Base-by-base conservation (phyloP, 768 basidiomycete genomes). In the Austroboletus festivus region DNA sequence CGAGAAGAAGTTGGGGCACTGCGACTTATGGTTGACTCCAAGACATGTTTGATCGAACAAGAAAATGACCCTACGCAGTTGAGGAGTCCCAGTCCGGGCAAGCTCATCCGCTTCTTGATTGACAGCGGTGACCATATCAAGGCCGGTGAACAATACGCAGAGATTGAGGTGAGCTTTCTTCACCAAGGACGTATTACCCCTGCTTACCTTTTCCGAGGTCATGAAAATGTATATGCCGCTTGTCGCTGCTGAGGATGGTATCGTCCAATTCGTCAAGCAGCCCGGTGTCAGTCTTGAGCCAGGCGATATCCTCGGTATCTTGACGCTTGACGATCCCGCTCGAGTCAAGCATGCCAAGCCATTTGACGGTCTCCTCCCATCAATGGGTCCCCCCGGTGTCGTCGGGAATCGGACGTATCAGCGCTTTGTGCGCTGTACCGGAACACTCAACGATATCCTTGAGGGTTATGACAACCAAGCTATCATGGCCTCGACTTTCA, bases 201-300 rank as follows among this genome's bases (percentile, higher is more conserved):
- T 33, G 21, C 38, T 55, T 30, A 59, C 34, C 47, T 34, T 50
- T 6, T 15, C 6, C 46, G 5, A 88, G 86, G 89, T 92, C 52
- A 94, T 96, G 93, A 97, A 99, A 75, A 99, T 98, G 96, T 96
- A 96, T 70, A 96, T 99, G 95, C 93, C 93, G 4, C 81, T 99
- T 47, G 83, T 91, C 47, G 93, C 93, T 5, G 81, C 87, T 3
- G 96, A 99, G 67, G 92, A 95, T 65, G 96, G 96, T 60, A 78
- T 86, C 39, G 85, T 94, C 16, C 93, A 95, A 60, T 83, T 98
- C 60, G 91, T 98, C 70, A 99, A 98, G 72, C 96, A 99, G 67
- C 91, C 96, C 47, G 96, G 96, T 60, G 91, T 94, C 63, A 93
- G 91, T 55, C 81, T 99, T 46, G 91, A 95, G 54, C 92, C 94